These are phyloP conservation scores for Neurospora tetrasperma DNA, from an alignment of 495 filamentous ascomycete species.

Conservation along the genomic window DNA sequence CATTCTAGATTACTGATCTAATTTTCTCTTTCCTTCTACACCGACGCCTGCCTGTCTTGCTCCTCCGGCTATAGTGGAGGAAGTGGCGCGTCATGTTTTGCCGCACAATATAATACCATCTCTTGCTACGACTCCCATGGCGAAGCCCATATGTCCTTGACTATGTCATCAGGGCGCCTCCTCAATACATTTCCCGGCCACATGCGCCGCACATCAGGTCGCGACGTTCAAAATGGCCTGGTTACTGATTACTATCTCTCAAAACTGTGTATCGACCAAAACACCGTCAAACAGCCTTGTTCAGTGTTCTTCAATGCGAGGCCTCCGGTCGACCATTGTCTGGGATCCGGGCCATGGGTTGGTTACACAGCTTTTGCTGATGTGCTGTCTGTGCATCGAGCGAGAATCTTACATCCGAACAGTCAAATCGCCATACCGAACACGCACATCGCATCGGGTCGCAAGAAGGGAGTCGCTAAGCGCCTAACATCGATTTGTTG, in stretches of 20 bases:
- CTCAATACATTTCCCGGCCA: neutral
- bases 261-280: neutral
- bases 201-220: neutral
- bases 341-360: neutral
- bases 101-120: neutral
- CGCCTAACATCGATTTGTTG: neutral
- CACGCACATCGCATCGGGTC: neutral
- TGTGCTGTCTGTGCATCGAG: neutral
- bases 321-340: neutral
- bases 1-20: neutral
- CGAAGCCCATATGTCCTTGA: neutral
- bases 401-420: neutral
- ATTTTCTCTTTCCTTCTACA: neutral
- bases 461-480: neutral
- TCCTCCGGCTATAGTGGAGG: neutral
- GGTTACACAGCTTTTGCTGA: neutral
- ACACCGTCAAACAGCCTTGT: neutral
- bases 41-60: neutral
- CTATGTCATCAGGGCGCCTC: neutral
- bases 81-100: neutral
- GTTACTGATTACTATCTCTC: neutral
- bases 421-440: neutral
- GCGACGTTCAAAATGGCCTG: neutral
- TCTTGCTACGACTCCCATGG: neutral
- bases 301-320: neutral